Evolutionary conservation across 2,329 filamentous ascomycete species (phyloP).

Genomic region (Aspergillus eucalypticola): DNA sequence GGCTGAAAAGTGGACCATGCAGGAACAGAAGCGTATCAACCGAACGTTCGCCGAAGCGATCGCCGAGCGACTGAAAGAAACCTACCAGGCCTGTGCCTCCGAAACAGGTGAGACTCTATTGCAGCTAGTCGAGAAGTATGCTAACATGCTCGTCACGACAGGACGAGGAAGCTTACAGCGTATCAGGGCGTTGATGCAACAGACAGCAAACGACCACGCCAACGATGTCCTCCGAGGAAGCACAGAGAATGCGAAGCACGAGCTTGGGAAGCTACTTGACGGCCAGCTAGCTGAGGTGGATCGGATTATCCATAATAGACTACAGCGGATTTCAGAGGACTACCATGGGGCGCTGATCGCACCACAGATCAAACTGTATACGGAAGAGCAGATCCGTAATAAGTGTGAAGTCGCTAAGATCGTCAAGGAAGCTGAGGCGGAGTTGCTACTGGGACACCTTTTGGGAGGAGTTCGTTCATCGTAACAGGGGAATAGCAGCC

Average conservation of each 20-base stretch:
- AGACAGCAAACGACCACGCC: too few relatives aligned
- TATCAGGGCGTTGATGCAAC: too few relatives aligned
- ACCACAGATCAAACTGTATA: not conserved
- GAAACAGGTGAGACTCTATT: too few relatives aligned
- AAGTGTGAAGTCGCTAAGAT: not conserved
- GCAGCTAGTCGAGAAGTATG: too few relatives aligned
- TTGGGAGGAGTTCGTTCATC: not conserved
- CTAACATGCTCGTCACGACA: too few relatives aligned
- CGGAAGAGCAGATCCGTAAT: slow-evolving; percentile 1
- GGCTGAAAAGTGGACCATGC: not conserved
- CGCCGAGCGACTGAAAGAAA: too few relatives aligned
- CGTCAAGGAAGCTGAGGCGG: not conserved
- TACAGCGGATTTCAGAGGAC: not conserved
- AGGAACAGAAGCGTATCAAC: not conserved
- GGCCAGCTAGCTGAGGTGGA: not conserved
- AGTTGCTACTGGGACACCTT: slow-evolving; percentile 3
- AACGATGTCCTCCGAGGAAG: too few relatives aligned
- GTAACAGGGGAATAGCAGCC: not conserved
- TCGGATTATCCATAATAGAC: not conserved
- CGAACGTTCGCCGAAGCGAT: too few relatives aligned
- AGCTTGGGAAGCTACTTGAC: too few relatives aligned
- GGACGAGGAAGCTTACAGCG: too few relatives aligned
- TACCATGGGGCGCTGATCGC: slow-evolving; percentile 14
- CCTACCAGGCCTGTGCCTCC: too few relatives aligned
- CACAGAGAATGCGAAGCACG: too few relatives aligned